Base-by-base conservation (phyloP, 176 grass and related monocot species). In the Oryza glumipatula region DNA sequence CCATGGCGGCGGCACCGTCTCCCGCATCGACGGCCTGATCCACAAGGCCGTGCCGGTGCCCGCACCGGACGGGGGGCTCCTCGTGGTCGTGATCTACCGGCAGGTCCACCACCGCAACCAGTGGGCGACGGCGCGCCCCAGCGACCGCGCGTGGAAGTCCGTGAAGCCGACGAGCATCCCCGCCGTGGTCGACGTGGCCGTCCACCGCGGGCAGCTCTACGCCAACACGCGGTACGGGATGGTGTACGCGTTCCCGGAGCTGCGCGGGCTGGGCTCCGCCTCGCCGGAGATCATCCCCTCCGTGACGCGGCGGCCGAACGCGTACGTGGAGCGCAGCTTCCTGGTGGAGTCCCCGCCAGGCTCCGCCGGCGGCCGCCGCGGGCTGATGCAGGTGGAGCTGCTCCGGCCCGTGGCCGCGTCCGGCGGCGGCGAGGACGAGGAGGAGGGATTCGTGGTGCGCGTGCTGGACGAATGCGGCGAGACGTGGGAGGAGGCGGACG, bases 311-410 rank as follows among this genome's bases (percentile, higher is more conserved):
- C 79, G 44, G 45, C 88, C 78, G 6, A 86, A 6, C 66, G 36
- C 78, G 67, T 73, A 72, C 83, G 35, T 86, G 56, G 35, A 90
- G 73, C 79, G 72, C 78, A 90, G 83, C 73, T 86, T 82, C 58
- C 83, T 90, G 54, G 83, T 86, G 67, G 73, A 86, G 79, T 67
- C 73, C 36, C 83, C 58, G 4, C 58, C 78, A 9, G 67, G 71
- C 46, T 14, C 70, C 10, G 54, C 69, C 14, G 66, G 78, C 78
- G 78, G 23, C 14, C 67, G 78, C 83, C 67, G 56, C 33, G 78
- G 48, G 24, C 78, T 90, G 67, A 82, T 90, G 83, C 78, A 90
- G 78, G 88, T 90, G 72, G 88, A 90, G 78, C 56, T 77, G 22
- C 45, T 90, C 35, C 65, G 72, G 28, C 43, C 88, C 43, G 52